phyloP scores from a whole-genome alignment of 805 yeast genomes.

The Candida ulmi region DNA sequence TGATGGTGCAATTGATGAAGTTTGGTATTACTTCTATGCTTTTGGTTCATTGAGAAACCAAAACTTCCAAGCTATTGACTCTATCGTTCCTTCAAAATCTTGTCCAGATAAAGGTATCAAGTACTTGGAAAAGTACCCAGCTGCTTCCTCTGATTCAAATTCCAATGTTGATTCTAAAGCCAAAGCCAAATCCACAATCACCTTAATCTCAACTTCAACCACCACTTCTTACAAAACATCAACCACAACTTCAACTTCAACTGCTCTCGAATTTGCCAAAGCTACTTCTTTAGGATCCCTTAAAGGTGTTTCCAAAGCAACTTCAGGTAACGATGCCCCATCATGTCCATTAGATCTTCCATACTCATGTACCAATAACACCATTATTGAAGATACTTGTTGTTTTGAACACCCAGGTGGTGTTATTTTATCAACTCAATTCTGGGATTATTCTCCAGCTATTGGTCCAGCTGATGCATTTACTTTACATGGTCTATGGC shows the following conservation, averaged over 20 bases:
- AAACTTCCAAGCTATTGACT: constrained; percentile 1
- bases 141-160: background rate
- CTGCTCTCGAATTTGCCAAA: too few relatives aligned
- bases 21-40: constrained; percentile 13
- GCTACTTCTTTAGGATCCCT: too few relatives aligned
- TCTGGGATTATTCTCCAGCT: constrained; percentile 84
- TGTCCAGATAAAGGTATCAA: constrained; percentile 5
- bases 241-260: too few relatives aligned
- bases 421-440: constrained; percentile 75
- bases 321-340: background rate
- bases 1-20: constrained; percentile 9
- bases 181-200: background rate
- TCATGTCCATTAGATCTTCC: constrained; percentile 52
- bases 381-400: constrained; percentile 56
- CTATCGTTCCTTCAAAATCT: background rate
- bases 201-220: background rate
- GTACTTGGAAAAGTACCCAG: constrained; percentile 1
- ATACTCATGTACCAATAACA: constrained; percentile 51
- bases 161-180: background rate
- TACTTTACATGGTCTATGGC: constrained; percentile 87
- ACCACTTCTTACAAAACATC: too few relatives aligned
- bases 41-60: constrained; percentile 1
- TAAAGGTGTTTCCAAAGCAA: too few relatives aligned
- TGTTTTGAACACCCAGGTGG: constrained; percentile 90
- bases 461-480: constrained; percentile 66